Evolutionary conservation across 768 basidiomycete genomes (phyloP).

Genomic region (Rhodotorula kratochvilovae): DNA sequence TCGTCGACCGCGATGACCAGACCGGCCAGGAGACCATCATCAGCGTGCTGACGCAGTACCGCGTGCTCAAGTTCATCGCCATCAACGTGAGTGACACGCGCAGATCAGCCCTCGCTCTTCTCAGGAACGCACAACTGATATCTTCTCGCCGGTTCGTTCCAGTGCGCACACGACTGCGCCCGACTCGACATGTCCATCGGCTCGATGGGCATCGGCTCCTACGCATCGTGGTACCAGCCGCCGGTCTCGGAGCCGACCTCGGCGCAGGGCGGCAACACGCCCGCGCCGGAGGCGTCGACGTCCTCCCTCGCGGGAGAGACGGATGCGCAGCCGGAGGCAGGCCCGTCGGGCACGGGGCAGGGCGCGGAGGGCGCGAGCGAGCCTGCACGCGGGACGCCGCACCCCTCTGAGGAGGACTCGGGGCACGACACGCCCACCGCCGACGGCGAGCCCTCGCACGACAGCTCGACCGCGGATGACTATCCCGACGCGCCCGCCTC

Average conservation of each 20-base stretch:
- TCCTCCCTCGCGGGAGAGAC: neutral
- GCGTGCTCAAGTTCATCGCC: conserved; percentile 95
- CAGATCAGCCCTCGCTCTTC: neutral
- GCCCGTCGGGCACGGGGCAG: neutral
- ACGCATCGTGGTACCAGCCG: conserved; percentile 56
- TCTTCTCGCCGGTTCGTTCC: neutral
- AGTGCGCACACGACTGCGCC: conserved; percentile 79
- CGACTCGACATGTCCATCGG: conserved; percentile 74
- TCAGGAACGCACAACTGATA: neutral
- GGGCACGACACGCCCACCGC: neutral
- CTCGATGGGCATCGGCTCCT: conserved; percentile 87
- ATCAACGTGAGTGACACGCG: conserved; percentile 65
- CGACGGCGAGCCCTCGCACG: neutral
- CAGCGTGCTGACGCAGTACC: conserved; percentile 92
- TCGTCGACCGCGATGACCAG: conserved; percentile 87
- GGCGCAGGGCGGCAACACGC: neutral
- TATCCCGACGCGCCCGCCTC: no score
- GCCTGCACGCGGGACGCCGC: neutral
- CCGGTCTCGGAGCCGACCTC: conserved; percentile 8
- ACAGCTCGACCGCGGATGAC: neutral
- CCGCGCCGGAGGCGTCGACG: neutral
- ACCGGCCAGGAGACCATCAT: conserved; percentile 94
- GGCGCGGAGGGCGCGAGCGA: neutral
- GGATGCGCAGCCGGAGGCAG: neutral
- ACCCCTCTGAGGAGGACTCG: neutral